Evolutionary conservation across 768 basidiomycete species (phyloP), one percentile per base, ranked within the genome.

Genomic region (Coprinellus micaceus): DNA sequence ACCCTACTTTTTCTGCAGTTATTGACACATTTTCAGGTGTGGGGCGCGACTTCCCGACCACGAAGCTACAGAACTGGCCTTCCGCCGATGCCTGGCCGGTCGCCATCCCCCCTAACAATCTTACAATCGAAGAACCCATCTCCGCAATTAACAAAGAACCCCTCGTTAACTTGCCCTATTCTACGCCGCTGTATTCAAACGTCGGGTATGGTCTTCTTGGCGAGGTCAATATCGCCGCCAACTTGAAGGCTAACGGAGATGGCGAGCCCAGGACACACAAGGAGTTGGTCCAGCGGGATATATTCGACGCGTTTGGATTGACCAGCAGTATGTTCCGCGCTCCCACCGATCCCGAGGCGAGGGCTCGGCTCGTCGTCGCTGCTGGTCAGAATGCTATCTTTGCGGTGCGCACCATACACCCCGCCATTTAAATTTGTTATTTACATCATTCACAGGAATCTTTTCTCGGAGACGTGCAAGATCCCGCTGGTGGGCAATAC

Each of bases 161-260:
- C 1, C 74, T 80, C 29, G 66, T 75, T n/a, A 69, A 74, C 19
- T 64, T 74, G 1, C 81, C 79, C 2, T 77, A 75, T 59, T 67
- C 68, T 2, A 79, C 73, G 57, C 79, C 84, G 2, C 74, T 93
- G 9, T 94, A 94, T 68, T 91, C 89, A 15, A 77, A 83, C 19
- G 83, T 85, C 0, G 92, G 91, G 0, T 88, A 91, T 54, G 85
- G 89, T 64, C 75, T 92, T 48, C 75, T 94, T 46, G 82, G 86
- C 46, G 75, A 90, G 33, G 53, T 79, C 80, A 58, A 85, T 85
- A 28, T 85, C 74, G 52, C 76, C 69, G 60, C 80, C 79, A 81
- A 82, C 60, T 5, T 21, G 7, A 74, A 74, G 17, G 71, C 75
- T 37, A 72, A 76, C 0, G 61, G 60, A 19, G 63, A 62, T 17